phyloP scores from a whole-genome alignment of 352 stramenopile species.

The Pythium scleroteichum region DNA sequence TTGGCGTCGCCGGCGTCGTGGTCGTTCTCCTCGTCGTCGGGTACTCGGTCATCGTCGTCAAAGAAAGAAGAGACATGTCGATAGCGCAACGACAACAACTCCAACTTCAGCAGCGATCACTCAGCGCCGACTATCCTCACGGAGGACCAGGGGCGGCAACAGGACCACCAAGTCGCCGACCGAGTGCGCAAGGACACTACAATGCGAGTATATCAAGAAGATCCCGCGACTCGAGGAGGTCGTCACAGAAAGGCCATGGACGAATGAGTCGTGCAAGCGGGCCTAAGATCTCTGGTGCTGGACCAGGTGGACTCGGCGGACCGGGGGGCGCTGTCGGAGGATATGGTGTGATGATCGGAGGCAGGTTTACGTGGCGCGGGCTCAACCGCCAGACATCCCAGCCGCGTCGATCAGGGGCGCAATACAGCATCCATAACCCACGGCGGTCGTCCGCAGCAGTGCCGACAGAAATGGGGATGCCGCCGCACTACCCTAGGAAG shows the following conservation, averaged over 20 bases:
- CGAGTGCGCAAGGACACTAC: background rate
- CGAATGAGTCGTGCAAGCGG: background rate
- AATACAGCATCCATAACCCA: no score
- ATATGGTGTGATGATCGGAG: no score
- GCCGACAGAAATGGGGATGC: background rate
- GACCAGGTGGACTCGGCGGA: no score
- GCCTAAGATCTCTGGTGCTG: background rate
- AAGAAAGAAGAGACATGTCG: slow-evolving; percentile 1
- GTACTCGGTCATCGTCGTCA: slow-evolving; percentile 10
- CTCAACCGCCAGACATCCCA: no score
- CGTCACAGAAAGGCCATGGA: background rate
- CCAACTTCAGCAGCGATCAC: background rate
- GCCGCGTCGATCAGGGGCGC: background rate
- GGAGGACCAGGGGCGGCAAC: background rate
- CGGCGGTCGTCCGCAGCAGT: background rate
- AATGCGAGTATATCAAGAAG: no score
- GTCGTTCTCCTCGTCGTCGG: slow-evolving; percentile 10
- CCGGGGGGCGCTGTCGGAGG: no score
- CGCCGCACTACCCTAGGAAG: background rate
- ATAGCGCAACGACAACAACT: slow-evolving; percentile 4
- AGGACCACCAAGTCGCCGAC: background rate
- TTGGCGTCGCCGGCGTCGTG: slow-evolving; percentile 9
- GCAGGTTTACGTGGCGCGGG: no score
- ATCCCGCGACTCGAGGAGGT: no score
- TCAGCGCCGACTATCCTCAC: background rate